Evolutionary conservation across 129 eudicot genomes (phyloP).

Genomic region (Pulicaria dysenterica): DNA sequence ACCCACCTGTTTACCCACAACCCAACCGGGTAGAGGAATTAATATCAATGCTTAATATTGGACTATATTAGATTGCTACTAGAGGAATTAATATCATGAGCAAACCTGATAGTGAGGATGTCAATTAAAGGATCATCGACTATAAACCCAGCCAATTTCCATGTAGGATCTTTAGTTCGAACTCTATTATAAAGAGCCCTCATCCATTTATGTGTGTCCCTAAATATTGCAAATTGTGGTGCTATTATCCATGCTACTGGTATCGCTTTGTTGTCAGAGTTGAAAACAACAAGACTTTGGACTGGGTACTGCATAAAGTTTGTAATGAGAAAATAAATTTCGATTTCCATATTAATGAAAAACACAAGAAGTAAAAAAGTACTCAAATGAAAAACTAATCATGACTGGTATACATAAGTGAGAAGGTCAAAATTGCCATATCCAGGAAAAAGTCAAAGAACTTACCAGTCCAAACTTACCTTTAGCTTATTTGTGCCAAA

Average conservation of each 20-base stretch:
- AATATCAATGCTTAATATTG: background rate
- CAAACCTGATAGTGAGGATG: slow-evolving; percentile 58
- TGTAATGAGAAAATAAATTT: background rate
- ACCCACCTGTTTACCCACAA: background rate
- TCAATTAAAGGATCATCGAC: slow-evolving; percentile 79
- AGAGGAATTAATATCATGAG: background rate
- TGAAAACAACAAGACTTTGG: slow-evolving; percentile 92
- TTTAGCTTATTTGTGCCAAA: slow-evolving; percentile 83
- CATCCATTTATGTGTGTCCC: slow-evolving; percentile 79
- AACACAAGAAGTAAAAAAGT: slow-evolving; percentile 20
- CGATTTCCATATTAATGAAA: background rate
- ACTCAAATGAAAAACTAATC: background rate
- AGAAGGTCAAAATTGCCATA: background rate
- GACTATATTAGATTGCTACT: background rate
- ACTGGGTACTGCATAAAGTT: slow-evolving; percentile 62
- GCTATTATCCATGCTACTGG: slow-evolving; percentile 94
- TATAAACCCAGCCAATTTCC: slow-evolving; percentile 88
- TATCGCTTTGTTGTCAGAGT: slow-evolving; percentile 93
- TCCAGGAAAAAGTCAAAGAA: too few relatives aligned
- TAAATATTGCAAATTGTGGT: slow-evolving; percentile 46
- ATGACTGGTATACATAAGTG: background rate
- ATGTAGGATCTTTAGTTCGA: slow-evolving; percentile 71
- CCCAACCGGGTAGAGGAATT: background rate
- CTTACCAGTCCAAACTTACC: slow-evolving; percentile 44
- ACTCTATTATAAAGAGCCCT: slow-evolving; percentile 91